Percentiles rank a stretch among this genome's conserved stretches.
Evolutionary conservation across 345 rosid species (phyloP).

Genomic region (Raphanus raphanistrum): DNA sequence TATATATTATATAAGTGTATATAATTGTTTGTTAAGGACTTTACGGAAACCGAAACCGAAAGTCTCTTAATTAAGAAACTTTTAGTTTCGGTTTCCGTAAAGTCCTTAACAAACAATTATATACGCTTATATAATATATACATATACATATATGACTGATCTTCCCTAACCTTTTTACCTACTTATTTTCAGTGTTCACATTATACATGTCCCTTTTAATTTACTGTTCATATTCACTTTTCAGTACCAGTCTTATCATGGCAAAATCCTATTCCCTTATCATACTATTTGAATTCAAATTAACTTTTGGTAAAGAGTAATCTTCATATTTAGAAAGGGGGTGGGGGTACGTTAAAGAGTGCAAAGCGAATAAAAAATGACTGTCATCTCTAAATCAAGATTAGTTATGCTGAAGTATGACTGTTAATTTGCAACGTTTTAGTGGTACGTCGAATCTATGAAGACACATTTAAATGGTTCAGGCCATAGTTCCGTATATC

Average conservation of each 20-base stretch:
- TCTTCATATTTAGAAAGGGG: not conserved
- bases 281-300: not conserved
- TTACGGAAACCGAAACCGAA: no score
- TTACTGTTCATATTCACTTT: constrained; percentile 1
- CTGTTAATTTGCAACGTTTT: not conserved
- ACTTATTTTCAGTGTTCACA: constrained; percentile 20
- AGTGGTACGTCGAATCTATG: not conserved
- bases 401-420: not conserved
- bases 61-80: no score
- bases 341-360: no score
- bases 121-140: no score
- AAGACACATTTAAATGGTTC: not conserved
- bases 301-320: not conserved
- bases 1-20: no score
- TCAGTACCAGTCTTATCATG: constrained; percentile 11
- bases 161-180: constrained; percentile 19
- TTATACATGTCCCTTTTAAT: not conserved
- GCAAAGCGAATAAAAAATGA: not conserved
- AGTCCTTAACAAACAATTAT: no score
- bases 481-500: not conserved
- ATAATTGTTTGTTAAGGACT: no score
- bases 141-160: no score
- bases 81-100: no score
- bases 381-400: not conserved
- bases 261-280: not conserved